These are phyloP conservation scores for Yamadazyma takamatsuzukensis DNA, from an alignment of 805 yeast species.

Conservation along the genomic window DNA sequence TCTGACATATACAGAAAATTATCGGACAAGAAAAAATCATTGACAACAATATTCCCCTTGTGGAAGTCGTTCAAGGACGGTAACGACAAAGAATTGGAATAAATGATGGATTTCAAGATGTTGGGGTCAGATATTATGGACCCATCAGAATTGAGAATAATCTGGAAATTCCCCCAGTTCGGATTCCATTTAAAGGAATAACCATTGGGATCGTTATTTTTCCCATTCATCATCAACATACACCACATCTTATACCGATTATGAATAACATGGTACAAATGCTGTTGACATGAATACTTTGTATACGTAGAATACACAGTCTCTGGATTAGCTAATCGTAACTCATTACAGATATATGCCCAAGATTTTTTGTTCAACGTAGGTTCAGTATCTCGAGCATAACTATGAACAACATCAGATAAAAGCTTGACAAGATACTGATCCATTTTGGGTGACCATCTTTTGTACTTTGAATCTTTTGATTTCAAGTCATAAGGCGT, in stretches of 20 bases:
- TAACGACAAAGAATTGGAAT: conserved; percentile 26
- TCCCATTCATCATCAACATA: conserved; percentile 28
- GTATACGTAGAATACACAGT: conserved; percentile 39
- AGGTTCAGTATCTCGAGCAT: conserved; percentile 25
- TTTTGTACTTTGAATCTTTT: conserved; percentile 31
- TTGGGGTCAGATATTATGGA: conserved; percentile 27
- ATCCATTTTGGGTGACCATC: conserved; percentile 40
- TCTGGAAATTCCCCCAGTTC: conserved; percentile 29
- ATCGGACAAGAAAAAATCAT: conserved; percentile 34
- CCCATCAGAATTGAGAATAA: conserved; percentile 23
- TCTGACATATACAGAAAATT: conserved; percentile 32
- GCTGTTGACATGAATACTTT: conserved; percentile 37
- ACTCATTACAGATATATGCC: conserved; percentile 33
- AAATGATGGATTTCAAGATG: conserved; percentile 27
- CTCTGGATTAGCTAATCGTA: conserved; percentile 35
- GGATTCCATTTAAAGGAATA: conserved; percentile 36
- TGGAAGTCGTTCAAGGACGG: conserved; percentile 26
- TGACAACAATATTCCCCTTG: conserved; percentile 31
- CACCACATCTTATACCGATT: conserved; percentile 35
- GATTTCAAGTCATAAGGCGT: conserved; percentile 30
- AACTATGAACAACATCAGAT: conserved; percentile 35
- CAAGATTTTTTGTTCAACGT: conserved; percentile 36
- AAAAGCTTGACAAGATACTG: conserved; percentile 27
- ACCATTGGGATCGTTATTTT: conserved; percentile 16
- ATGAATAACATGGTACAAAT: conserved; percentile 32